A percentile compares a stretch with the other conserved stretches of the same genome.
Evolutionary conservation across 140 eudicot species (phyloP).

Genomic region (Anethum foeniculum): DNA sequence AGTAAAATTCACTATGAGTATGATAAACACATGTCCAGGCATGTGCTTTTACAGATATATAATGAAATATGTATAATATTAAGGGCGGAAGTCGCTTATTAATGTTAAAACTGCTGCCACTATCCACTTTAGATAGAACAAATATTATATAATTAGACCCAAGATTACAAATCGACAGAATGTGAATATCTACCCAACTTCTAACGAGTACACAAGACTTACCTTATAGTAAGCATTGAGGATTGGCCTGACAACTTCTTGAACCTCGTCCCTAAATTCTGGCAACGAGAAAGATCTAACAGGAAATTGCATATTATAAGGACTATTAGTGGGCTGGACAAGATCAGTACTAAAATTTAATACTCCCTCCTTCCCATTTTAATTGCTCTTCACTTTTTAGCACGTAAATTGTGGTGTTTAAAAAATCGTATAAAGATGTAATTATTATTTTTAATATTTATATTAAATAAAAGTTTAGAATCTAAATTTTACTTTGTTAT

Average conservation of each 20-base stretch:
- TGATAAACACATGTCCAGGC: neutral
- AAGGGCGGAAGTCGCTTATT: no score
- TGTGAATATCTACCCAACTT: neutral
- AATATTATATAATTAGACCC: neutral
- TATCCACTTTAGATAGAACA: neutral
- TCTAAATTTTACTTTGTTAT: no score
- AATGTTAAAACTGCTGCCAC: neutral
- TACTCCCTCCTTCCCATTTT: no score
- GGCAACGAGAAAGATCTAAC: constrained; percentile 73
- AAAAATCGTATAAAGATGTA: no score
- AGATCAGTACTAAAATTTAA: neutral
- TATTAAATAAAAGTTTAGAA: no score
- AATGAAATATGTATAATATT: neutral
- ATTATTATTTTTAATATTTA: no score
- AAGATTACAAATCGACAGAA: neutral
- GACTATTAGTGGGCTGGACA: constrained; percentile 6
- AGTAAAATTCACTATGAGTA: neutral
- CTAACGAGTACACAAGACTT: constrained; percentile 20
- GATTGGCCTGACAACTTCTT: constrained; percentile 79
- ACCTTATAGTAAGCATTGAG: constrained; percentile 75
- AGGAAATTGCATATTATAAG: neutral
- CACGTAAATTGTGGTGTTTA: no score
- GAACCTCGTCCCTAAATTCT: constrained; percentile 87
- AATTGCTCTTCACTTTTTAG: no score
- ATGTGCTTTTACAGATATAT: neutral